Evolutionary conservation across 495 filamentous ascomycete species (phyloP), one percentile per base, ranked within the genome.

Genomic region (Tuber aestivum): DNA sequence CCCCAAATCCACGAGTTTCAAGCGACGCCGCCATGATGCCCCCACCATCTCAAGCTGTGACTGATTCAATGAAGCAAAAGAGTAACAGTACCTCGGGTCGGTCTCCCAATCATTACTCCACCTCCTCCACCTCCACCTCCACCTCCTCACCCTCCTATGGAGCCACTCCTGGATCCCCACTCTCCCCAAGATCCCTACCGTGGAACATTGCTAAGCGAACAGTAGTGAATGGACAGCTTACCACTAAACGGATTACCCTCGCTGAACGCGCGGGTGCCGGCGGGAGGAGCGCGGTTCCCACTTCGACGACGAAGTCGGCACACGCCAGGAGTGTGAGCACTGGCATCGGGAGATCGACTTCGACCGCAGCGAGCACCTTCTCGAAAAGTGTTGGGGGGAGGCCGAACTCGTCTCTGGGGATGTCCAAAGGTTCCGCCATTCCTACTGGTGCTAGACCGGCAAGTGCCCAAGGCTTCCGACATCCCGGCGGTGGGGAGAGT

Each of bases 31-130:
- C 45, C 61, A 82, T 82, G 77, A 82, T 82, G 81, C 80, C 81
- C 23, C 81, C 81, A 44, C 81, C 81, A 27, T 79, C 80, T 50
- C 80, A 81, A 74, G 77, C 80, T 37, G n/a, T 81, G 70, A 82
- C 80, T 37, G 80, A 77, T 70, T 75, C 80, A 38, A 45, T 82
- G 61, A 76, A 72, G 56, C 72, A 79, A 79, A 79, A 75, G 71
- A 65, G 56, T 35, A 65, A 65, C 14, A 65, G 56, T 35, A 65
- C 78, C 78, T 75, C 77, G 75, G 72, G 78, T 79, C 78, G 78
- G 78, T 79, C 76, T 76, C 78, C 78, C 78, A 40, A 44, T 71
- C 14, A 16, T 44, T 44, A 41, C 70, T 70, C 78, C 75, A 73
- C 48, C 42, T 71, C 45, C 72, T 69, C 38, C 38, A 40, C 44